Evolutionary conservation across 768 basidiomycete genomes (phyloP).

Genomic region (Pseudohyphozyma bogoriensis): DNA sequence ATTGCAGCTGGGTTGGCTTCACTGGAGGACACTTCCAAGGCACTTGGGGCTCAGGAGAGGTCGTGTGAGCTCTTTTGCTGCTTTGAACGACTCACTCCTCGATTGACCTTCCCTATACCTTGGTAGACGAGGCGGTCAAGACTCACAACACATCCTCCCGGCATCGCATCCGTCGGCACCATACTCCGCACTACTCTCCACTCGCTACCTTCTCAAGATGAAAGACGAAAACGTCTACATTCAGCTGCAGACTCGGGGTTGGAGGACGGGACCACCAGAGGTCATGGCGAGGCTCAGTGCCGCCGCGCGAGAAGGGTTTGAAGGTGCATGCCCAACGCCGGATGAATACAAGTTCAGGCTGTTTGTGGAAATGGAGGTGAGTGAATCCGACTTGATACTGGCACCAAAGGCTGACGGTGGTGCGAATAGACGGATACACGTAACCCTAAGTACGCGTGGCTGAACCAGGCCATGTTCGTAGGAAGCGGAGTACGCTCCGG

Average conservation of each 20-base stretch:
- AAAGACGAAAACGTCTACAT: slow-evolving; percentile 8
- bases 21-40: slow-evolving; percentile 17
- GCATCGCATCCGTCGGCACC: slow-evolving; percentile 11
- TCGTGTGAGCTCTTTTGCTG: too few relatives aligned
- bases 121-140: slow-evolving; percentile 23
- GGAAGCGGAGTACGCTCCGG: too few relatives aligned
- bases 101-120: too few relatives aligned
- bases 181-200: slow-evolving; percentile 7
- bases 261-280: slow-evolving; percentile 16
- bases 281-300: slow-evolving; percentile 8
- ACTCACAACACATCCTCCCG: slow-evolving; percentile 15
- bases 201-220: slow-evolving; percentile 20
- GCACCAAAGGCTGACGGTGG: too few relatives aligned
- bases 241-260: slow-evolving; percentile 19
- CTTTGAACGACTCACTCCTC: too few relatives aligned
- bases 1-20: slow-evolving; percentile 21
- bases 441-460: too few relatives aligned
- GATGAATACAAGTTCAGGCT: slow-evolving; percentile 23
- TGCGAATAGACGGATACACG: too few relatives aligned
- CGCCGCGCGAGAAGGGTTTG: slow-evolving; percentile 9
- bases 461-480: too few relatives aligned
- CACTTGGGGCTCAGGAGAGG: slow-evolving; percentile 3
- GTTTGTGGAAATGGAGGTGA: slow-evolving; percentile 25
- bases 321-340: slow-evolving; percentile 5
- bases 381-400: too few relatives aligned